A percentile compares a stretch with the other conserved stretches of the same genome.
Conservation (phyloP, 2,329 filamentous ascomycete genomes). For the Trichoderma atroviride region DNA sequence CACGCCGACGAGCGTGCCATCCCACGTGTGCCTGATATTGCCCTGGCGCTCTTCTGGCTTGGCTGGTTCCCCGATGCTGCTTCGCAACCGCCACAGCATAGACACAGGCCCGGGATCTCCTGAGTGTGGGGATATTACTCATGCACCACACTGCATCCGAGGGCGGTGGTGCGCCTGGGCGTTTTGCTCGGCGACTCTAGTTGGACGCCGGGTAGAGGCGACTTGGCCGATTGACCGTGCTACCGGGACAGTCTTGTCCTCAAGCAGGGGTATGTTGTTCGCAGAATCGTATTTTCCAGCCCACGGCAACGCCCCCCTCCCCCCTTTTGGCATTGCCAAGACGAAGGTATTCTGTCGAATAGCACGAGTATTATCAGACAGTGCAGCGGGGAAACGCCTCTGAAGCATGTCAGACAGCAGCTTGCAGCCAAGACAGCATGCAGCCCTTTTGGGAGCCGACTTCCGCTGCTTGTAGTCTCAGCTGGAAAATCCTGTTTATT, state of each 20-base stretch:
- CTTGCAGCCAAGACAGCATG: conserved; percentile 1
- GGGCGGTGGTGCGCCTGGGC: background rate
- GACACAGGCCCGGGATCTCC: conserved; percentile 1
- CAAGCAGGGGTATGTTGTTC: background rate
- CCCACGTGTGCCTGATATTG: conserved; percentile 22
- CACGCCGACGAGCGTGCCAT: conserved; percentile 10
- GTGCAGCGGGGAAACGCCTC: conserved; percentile 5
- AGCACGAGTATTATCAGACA: background rate
- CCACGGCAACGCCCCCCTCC: background rate
- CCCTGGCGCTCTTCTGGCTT: conserved; percentile 15
- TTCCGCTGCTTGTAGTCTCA: background rate
- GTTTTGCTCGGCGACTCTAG: conserved; percentile 12
- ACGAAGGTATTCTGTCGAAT: background rate
- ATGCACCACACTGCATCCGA: background rate
- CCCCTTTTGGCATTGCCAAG: background rate
- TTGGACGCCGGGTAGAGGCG: conserved; percentile 1
- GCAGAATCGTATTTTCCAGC: background rate
- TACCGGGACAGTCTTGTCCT: background rate
- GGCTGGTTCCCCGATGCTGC: conserved; percentile 16
- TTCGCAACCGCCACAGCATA: background rate
- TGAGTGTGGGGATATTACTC: conserved; percentile 12
- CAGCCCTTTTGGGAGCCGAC: background rate
- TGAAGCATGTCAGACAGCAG: background rate
- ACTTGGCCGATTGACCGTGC: conserved; percentile 4
- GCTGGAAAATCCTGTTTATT: background rate